These are phyloP conservation scores for Camellia japonica DNA, from an alignment of 148 eudicot genomes.

Conservation along the genomic window DNA sequence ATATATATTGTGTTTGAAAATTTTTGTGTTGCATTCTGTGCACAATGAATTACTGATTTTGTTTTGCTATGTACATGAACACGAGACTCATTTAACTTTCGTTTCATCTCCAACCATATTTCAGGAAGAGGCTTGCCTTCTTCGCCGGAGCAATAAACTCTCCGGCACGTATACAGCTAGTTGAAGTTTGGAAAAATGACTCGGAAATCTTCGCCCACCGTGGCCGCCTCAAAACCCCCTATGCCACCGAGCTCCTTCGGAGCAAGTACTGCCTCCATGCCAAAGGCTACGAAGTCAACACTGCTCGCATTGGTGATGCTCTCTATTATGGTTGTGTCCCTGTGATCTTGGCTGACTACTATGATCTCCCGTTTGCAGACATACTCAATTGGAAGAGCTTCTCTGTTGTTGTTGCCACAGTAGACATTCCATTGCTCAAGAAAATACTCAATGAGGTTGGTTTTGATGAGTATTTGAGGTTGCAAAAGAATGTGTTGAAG, in stretches of 20 bases:
- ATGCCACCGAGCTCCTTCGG: constrained; percentile 55
- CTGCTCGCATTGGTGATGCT: constrained; percentile 83
- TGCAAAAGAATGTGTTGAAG: constrained; percentile 53
- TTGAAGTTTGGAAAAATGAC: constrained; percentile 60
- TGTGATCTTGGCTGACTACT: constrained; percentile 75
- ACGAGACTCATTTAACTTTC: not conserved
- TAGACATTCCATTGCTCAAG: constrained; percentile 70
- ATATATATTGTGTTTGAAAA: too few species aligned
- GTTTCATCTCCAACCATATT: not conserved
- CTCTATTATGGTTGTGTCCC: constrained; percentile 90
- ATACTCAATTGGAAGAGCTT: constrained; percentile 72
- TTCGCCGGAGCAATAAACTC: constrained; percentile 85
- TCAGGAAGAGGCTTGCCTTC: constrained; percentile 78
- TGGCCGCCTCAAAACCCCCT: constrained; percentile 62
- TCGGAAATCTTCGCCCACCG: constrained; percentile 47
- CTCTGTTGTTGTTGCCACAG: constrained; percentile 47
- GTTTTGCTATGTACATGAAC: too few species aligned
- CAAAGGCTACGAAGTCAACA: constrained; percentile 94
- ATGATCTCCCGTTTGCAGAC: constrained; percentile 84
- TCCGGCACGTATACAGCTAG: constrained; percentile 46
- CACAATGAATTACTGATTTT: too few species aligned
- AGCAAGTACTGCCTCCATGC: constrained; percentile 88
- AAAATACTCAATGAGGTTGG: constrained; percentile 44
- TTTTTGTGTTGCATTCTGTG: too few species aligned
- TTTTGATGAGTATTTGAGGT: constrained; percentile 31